A percentile compares a stretch with the other conserved stretches of the same genome.
Conservation (phyloP, 768 basidiomycete genomes). For the Lactarius deliciosus region DNA sequence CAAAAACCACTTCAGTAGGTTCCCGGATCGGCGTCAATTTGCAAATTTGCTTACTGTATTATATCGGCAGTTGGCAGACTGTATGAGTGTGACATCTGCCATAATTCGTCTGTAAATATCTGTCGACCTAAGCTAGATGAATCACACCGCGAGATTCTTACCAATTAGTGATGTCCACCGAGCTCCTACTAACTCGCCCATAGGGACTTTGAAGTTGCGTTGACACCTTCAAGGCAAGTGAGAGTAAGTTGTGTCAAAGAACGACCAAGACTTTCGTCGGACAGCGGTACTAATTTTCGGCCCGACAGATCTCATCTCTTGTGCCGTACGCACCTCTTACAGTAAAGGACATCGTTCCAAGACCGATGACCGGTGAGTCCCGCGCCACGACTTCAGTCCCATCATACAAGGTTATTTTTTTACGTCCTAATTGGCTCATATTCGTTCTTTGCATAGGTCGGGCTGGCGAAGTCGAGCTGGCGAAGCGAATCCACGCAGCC, state of each 20-base stretch:
- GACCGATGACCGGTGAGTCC: constrained; percentile 13
- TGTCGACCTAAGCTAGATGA: constrained; percentile 1
- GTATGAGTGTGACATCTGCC: background rate
- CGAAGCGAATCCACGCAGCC: background rate
- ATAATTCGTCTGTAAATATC: background rate
- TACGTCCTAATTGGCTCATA: constrained; percentile 6
- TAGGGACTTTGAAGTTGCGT: constrained; percentile 3
- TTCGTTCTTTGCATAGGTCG: constrained; percentile 1
- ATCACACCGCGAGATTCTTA: background rate
- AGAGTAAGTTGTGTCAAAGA: background rate
- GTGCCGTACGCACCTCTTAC: constrained; percentile 3
- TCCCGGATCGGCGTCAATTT: background rate
- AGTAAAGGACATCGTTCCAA: background rate
- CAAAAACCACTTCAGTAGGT: background rate
- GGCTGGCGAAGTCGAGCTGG: background rate
- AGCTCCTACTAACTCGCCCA: background rate
- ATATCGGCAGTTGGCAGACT: background rate
- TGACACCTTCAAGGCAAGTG: constrained; percentile 6
- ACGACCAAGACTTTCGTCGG: constrained; percentile 3
- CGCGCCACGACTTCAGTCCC: constrained; percentile 10
- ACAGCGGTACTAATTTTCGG: background rate
- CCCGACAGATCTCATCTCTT: background rate
- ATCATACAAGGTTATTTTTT: background rate
- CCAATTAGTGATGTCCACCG: background rate
- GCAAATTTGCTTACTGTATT: background rate